Percentiles rank a stretch among this genome's conserved stretches.
These are phyloP conservation scores for Thyridium curvatum DNA, from an alignment of 2,329 filamentous ascomycete species.

Conservation along the genomic window DNA sequence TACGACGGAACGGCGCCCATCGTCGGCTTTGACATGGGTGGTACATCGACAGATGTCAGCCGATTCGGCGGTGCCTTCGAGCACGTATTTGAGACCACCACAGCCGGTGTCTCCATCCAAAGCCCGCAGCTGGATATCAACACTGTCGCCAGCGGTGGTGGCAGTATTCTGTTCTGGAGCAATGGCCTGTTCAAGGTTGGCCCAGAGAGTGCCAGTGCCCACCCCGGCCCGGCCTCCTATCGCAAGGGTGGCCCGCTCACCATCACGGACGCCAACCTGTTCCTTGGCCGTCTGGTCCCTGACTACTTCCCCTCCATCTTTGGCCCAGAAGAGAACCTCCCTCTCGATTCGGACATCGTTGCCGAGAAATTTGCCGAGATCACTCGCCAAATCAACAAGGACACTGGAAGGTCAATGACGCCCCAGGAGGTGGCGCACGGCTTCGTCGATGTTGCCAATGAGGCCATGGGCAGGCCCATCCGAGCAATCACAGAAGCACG, in stretches of 20 bases:
- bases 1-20: constrained; percentile 64
- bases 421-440: constrained; percentile 64
- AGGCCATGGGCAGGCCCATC: constrained; percentile 66
- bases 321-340: constrained; percentile 61
- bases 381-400: constrained; percentile 56
- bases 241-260: constrained; percentile 62
- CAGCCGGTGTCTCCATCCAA: constrained; percentile 61
- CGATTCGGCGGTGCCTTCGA: constrained; percentile 51
- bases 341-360: constrained; percentile 56
- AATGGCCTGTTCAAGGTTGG: constrained; percentile 62
- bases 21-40: constrained; percentile 66
- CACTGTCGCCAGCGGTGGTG: constrained; percentile 48
- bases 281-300: constrained; percentile 56
- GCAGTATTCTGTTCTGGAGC: constrained; percentile 47
- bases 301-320: constrained; percentile 72
- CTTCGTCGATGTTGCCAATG: constrained; percentile 65
- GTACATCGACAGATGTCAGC: constrained; percentile 9
- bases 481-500: constrained; percentile 65
- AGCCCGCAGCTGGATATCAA: constrained; percentile 62
- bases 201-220: constrained; percentile 59
- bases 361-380: constrained; percentile 58
- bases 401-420: constrained; percentile 49
- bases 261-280: constrained; percentile 65
- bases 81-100: constrained; percentile 64
- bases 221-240: constrained; percentile 67